Base-by-base conservation (phyloP, 495 filamentous ascomycete genomes). In the Aspergillus leporis region DNA sequence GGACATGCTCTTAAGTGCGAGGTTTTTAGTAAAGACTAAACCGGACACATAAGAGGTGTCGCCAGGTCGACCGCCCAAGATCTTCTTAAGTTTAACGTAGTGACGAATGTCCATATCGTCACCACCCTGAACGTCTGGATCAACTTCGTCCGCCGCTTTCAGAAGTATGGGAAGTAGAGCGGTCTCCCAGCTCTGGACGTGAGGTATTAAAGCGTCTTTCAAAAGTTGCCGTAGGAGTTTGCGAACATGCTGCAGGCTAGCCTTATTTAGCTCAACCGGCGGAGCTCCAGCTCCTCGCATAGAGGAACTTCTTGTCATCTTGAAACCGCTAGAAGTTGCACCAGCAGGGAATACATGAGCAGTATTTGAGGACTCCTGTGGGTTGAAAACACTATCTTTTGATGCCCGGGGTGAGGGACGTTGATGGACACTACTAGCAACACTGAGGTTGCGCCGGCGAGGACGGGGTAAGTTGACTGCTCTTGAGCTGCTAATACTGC, bases 21-120 rank as follows among this genome's bases (percentile, higher is more conserved):
- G 74, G 62, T 99, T 98, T 64, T 99, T 98, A 30, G 90, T 92
- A 73, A 98, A 99, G 10, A 97, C 93, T 13, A 99, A 86, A 0
- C 95, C 95, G 31, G 94, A 95, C 28, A 99, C 87, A 70, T 98
- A 98, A 10, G 86, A 85, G 4, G 94, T 98, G 73, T 99, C 95
- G 18, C 89, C 85, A 41, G 94, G 94, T 52, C 82, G 84, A 28
- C 92, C 94, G 19, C 93, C 93, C 1, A 92, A 88, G 6, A 97
- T 92, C 68, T 95, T 95, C 66, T 99, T 99, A 21, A 99, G 75
- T 72, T 99, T 99, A 46, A 99, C 88, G 66, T 97, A 99, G 66
- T 98, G 93, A n/a, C 94, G 85, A 60, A 99, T 97, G 70, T 99
- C 93, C 75, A 98, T 97, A 65, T 93, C 90, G 66, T 99, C 95